Base-by-base conservation (phyloP, 2,329 filamentous ascomycete species). In the Trichoderma sp. region DNA sequence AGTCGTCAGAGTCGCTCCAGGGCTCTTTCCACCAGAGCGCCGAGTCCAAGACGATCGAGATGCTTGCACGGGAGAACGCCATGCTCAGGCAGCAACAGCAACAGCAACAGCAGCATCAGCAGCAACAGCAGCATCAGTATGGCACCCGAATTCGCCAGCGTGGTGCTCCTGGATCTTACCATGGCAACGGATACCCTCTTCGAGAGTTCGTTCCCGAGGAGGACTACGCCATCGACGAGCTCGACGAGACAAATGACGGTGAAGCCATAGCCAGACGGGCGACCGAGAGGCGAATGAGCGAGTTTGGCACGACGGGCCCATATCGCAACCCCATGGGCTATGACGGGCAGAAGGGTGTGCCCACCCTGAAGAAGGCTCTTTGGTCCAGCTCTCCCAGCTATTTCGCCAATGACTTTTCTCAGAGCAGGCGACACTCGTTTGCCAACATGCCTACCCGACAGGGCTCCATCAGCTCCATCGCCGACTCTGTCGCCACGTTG, bases 351-450 rank as follows among this genome's bases (percentile, higher is more conserved):
- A 89, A 88, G 70, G 88, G 90, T 67, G 87, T 84, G 69, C 68
- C 74, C 59, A 76, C 74, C 44, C 80, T 89, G 9, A 89, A 88
- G 75, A 89, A 86, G 71, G 86, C 83, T 4, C 85, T 86, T 67
- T 93, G 90, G 90, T 88, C 90, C 69, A 90, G 85, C 70, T 87
- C 88, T 6, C 81, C 88, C n/a, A 87, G 85, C 1, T 90, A 91
- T 73, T 83, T 85, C 51, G 82, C 85, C 26, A 81, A 80, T 4
- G 88, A 91, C 67, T 80, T 87, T 34, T 86, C 88, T 14, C 90
- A 93, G 71, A 92, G 90, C 71, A 85, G 91, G 66, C 87, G 91
- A 30, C 91, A 94, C 75, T 94, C 91, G 1, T 92, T 95, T 73
- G 91, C 87, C 59, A 88, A 88, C 71, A 82, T 89, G 71, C 86